Base-by-base conservation (phyloP, 169 alveolate genomes). In the Cryptosporidium tyzzeri region DNA sequence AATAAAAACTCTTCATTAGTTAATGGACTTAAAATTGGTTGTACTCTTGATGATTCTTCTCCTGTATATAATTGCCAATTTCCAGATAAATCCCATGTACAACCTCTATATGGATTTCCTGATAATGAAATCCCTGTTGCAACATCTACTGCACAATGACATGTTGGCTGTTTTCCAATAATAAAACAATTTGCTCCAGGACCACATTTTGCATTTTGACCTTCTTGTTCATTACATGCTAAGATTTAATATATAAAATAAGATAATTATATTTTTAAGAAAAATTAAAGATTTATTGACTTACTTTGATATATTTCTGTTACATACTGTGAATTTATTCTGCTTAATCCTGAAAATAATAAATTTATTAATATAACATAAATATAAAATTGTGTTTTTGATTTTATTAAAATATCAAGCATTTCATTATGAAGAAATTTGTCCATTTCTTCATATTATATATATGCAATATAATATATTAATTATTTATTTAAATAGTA, bases 11-110 rank as follows among this genome's bases (percentile, higher is more conserved):
- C 93, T 84, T 92, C 94, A 62, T 92, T 92, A 55, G 92, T 73
- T 31, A 86, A 53, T 29, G 93, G 94, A 35, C 86, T 85, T 10
- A 92, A 45, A 14, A 89, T 86, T 33, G 87, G 86, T 35, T 61
- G 80, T 4, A 69, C 91, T 65, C 89, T 59, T 41, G 89, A 41
- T 39, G 89, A 80, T 45, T 80, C 89, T 41, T 80, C 89, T 23
- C 89, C 89, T 3, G 92, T 84, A 70, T 59, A 92, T 61, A 92
- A 71, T 39, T 92, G 93, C 94, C 94, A 92, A 70, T 69, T 91
- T 7, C 94, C 94, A 74, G 92, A 84, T n/a, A 92, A 87, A 91
- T 92, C 94, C 93, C 93, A 92, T 44, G 94, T 92, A 86, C 94
- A 92, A 4, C 92, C 94, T 62, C 86, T 86, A 91, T 92, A 92